Evolutionary conservation across 2,329 filamentous ascomycete genomes (phyloP), one percentile per base, ranked within the genome.

Genomic region (Xylaria sp.): DNA sequence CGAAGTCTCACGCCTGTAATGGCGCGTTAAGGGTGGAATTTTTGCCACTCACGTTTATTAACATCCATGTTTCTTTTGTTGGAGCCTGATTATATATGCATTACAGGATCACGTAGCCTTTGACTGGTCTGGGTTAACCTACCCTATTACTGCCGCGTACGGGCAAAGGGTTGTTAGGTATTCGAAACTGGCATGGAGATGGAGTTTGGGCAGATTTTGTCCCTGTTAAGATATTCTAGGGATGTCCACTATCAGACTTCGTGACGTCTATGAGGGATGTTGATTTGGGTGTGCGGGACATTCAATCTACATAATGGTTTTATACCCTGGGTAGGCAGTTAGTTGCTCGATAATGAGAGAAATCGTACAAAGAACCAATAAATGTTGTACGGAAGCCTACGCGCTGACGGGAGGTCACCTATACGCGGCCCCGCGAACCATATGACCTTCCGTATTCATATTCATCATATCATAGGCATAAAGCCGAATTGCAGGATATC

Each of bases 31-130:
- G 36, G 8, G 41, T 9, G 33, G 33, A 36, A 28, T 15, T 39
- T n/a, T 31, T 9, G 3, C 51, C 43, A 28, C 20, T 43, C 39
- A 36, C 33, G 3, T 61, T 28, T 4, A 9, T 57, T 41, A 31
- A 20, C 39, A 31, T 25, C 13, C 56, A 18, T 58, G 25, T 60
- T 62, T 64, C 56, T 64, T 64, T 62, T 61, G 43, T 70, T 67
- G 33, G 31, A 7, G 51, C 58, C 33, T 18, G 18, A 31, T 52
- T 67, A 43, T 58, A 43, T 58, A 13, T 31, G 58, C 61, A 62
- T 62, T 60, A 43, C 51, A 43, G 23, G 8, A 54, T 43, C 57
- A 43, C 18, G 15, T 55, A 63, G 41, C 55, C 54, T 67, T 49
- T 25, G 23, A 41, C 25, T 51, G 39, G 48, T 36, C 54, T 55